Base-by-base conservation (phyloP, 495 filamentous ascomycete genomes). In the Xylaria venustula region DNA sequence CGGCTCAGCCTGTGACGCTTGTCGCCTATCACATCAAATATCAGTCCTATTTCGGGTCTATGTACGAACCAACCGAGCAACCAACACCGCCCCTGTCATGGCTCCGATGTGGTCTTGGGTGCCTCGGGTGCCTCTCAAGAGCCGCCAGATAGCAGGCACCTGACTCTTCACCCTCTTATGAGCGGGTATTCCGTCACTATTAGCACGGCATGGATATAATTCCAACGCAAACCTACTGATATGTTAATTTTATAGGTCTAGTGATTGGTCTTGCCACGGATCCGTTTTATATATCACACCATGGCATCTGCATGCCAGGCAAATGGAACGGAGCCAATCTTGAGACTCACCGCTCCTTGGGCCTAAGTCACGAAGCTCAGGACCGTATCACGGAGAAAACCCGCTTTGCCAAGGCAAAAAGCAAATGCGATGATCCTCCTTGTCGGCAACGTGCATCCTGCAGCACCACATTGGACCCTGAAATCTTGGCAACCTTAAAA, bases 361-460 rank as follows among this genome's bases (percentile, higher is more conserved):
- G 23, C 23, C 19, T 36, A n/a, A 46, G 54, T 59, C 46, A 59
- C 36, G 36, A 32, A 28, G 28, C 22, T 49, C 20, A n/a, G 56
- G n/a, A 42, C 34, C 34, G 41, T n/a, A 40, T 40, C 40, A 22
- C 25, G 15, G 17, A 20, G 20, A 19, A 34, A 22, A 46, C 47
- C 55, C 36, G 25, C 56, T 59, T 59, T 59, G 56, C 56, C 56
- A 59, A 47, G 46, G 25, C 54, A 41, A 26, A 55, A 56, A 15
- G 7, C 34, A 40, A 58, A 48, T 51, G 17, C 37, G 36, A 55
- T 44, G 53, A 55, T 45, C 34, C 22, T 17, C 51, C 34, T 20
- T 42, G 36, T 30, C 34, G 15, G 51, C 25, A 41, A 54, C 49
- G 36, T 55, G 40, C 53, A 45, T 19, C 26, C 37, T 55, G 53